Conservation (phyloP, 306 rosid genomes). For the peach (Prunus persica) region DNA sequence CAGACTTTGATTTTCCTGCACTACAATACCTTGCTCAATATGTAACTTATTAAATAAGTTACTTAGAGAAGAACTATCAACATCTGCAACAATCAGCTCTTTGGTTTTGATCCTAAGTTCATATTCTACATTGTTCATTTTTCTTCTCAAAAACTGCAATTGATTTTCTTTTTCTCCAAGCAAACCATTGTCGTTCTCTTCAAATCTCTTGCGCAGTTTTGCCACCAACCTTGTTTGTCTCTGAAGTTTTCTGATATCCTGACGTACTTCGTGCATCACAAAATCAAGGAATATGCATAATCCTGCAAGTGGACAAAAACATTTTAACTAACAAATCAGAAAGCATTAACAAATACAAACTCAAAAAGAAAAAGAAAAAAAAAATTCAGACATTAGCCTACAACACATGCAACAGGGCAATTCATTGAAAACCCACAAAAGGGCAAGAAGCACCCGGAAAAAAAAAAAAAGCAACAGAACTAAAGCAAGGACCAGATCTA, state of each 20-base stretch:
- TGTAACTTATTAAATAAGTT: not conserved
- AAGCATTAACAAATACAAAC: no score
- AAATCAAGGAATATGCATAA: conserved; percentile 1
- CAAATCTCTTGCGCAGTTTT: not conserved
- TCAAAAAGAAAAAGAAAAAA: no score
- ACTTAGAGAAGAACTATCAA: conserved; percentile 1
- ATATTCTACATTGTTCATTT: not conserved
- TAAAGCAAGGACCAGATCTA: no score
- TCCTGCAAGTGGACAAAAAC: not conserved
- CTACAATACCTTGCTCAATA: not conserved
- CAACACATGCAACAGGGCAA: no score
- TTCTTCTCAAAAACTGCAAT: not conserved
- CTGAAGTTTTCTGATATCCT: not conserved
- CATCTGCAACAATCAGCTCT: conserved; percentile 23
- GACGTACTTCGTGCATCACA: not conserved
- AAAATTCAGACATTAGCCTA: no score
- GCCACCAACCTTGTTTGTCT: not conserved
- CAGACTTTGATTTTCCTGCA: not conserved
- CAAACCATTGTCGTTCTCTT: not conserved
- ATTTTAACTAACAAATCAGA: not conserved
- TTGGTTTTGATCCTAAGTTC: not conserved
- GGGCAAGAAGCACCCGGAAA: no score
- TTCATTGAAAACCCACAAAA: no score
- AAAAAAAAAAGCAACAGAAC: no score
- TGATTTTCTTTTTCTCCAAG: not conserved